Conservation (phyloP, 257 asterid species). For the Salvia miltiorrhiza region DNA sequence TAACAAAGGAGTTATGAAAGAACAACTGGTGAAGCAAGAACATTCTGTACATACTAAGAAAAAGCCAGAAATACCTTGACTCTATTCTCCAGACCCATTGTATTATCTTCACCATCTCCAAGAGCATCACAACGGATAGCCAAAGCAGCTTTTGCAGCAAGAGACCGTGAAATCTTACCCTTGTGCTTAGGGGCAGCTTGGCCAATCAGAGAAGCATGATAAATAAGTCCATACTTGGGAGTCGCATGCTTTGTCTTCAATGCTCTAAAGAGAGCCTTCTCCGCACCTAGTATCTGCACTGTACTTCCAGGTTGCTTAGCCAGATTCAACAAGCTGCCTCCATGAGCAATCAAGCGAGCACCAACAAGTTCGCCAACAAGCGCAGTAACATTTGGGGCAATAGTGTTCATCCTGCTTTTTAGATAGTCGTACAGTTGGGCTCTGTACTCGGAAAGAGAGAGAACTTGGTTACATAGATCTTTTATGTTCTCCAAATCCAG, state of each 20-base stretch:
- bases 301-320: slow-evolving; percentile 98
- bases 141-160: slow-evolving; percentile 82
- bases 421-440: slow-evolving; percentile 80
- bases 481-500: slow-evolving; percentile 80
- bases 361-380: slow-evolving; percentile 96
- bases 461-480: slow-evolving; percentile 82
- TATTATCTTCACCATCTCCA: slow-evolving; percentile 64
- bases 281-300: slow-evolving; percentile 91
- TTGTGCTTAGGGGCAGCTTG: slow-evolving; percentile 94
- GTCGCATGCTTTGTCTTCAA: slow-evolving; percentile 89
- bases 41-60: neutral
- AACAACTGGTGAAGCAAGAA: neutral
- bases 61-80: slow-evolving; percentile 34
- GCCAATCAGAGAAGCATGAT: slow-evolving; percentile 89
- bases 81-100: slow-evolving; percentile 83
- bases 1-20: neutral
- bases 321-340: slow-evolving; percentile 86
- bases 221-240: slow-evolving; percentile 86
- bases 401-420: slow-evolving; percentile 86
- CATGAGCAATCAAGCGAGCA: slow-evolving; percentile 93
- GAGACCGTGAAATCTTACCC: slow-evolving; percentile 88
- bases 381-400: slow-evolving; percentile 91
- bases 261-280: slow-evolving; percentile 90
- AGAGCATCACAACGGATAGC: slow-evolving; percentile 85
- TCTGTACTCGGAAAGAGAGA: slow-evolving; percentile 78